A percentile compares a stretch with the other conserved stretches of the same genome.
These are phyloP conservation scores for Cavenderia fasciculata DNA, from an alignment of 78 protist species.

Conservation along the genomic window DNA sequence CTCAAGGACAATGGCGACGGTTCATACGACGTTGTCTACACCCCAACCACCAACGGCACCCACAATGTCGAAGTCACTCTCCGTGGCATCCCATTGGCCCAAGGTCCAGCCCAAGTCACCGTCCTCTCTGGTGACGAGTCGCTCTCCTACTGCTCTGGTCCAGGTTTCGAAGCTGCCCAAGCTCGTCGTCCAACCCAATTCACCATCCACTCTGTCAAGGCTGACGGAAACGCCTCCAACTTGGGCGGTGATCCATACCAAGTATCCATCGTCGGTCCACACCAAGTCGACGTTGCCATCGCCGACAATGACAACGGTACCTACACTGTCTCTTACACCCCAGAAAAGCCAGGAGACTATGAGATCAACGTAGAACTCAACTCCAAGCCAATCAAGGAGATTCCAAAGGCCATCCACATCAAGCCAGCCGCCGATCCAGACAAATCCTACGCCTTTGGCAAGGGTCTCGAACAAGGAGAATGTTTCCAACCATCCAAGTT, in stretches of 20 bases:
- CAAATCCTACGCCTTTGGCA: constrained; percentile 73
- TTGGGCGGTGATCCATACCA: constrained; percentile 84
- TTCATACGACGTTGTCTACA: constrained; percentile 70
- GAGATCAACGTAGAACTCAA: constrained; percentile 60
- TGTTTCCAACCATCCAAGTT: constrained; percentile 38
- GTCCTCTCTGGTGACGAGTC: constrained; percentile 49
- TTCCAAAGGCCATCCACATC: constrained; percentile 71
- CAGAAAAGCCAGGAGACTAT: constrained; percentile 77
- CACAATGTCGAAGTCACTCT: constrained; percentile 69
- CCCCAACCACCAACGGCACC: constrained; percentile 72
- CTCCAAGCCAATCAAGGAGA: constrained; percentile 66
- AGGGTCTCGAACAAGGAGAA: constrained; percentile 79
- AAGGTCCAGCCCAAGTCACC: constrained; percentile 41
- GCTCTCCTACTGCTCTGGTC: constrained; percentile 67
- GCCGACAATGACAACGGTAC: constrained; percentile 86
- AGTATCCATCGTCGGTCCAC: constrained; percentile 62
- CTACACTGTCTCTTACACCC: constrained; percentile 81
- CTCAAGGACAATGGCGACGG: constrained; percentile 79
- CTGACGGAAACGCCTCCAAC: constrained; percentile 21
- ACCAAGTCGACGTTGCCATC: constrained; percentile 46
- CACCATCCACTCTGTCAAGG: constrained; percentile 72
- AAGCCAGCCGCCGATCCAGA: constrained; percentile 79
- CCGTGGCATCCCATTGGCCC: constrained; percentile 73
- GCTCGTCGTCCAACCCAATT: constrained; percentile 77
- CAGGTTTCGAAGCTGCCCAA: constrained; percentile 77